These are phyloP conservation scores for Fraxinus paxiana DNA, from an alignment of 305 asterid genomes.

Conservation along the genomic window DNA sequence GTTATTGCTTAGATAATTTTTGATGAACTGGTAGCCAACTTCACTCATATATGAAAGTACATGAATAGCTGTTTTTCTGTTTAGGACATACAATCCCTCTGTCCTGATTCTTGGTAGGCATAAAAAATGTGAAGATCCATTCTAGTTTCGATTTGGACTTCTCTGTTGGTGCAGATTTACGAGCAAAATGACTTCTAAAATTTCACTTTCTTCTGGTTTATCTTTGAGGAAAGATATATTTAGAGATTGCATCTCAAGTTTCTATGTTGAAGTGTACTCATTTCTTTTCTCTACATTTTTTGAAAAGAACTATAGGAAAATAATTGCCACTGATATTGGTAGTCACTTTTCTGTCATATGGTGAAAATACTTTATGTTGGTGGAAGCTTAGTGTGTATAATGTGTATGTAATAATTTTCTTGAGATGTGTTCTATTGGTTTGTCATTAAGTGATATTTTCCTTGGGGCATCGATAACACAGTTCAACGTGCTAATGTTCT, in stretches of 20 bases:
- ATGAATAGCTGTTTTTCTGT: background rate
- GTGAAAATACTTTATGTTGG: conserved; percentile 5
- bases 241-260: conserved; percentile 11
- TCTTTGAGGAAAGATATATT: background rate
- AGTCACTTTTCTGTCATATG: conserved; percentile 6
- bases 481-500: conserved; percentile 18
- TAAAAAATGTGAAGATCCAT: background rate
- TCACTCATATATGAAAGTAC: background rate
- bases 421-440: conserved; percentile 7
- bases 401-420: background rate
- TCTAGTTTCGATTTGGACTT: conserved; percentile 10
- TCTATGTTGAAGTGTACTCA: conserved; percentile 12
- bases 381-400: background rate
- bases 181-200: conserved; percentile 16
- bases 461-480: background rate
- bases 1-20: conserved; percentile 2
- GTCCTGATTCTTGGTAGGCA: background rate
- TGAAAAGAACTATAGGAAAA: background rate
- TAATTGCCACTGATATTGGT: conserved; percentile 15
- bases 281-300: background rate
- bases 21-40: conserved; percentile 6
- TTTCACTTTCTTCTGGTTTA: background rate
- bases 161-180: conserved; percentile 8
- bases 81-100: background rate
- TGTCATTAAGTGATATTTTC: background rate